A percentile compares a stretch with the other conserved stretches of the same genome.
phyloP scores from a whole-genome alignment of 148 eudicot genomes.

The Camellia granthamiana region DNA sequence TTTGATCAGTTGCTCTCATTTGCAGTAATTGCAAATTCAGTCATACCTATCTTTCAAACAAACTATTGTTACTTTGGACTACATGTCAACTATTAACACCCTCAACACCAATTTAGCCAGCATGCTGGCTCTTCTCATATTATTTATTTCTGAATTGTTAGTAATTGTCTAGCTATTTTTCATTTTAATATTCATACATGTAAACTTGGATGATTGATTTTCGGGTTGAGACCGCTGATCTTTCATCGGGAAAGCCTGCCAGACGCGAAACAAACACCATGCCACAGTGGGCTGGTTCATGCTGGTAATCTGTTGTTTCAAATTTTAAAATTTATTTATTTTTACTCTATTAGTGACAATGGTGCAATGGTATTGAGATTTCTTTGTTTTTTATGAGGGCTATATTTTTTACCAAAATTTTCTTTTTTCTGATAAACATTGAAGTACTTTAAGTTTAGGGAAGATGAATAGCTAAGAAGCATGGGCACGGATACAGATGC shows the following conservation, averaged over 20 bases:
- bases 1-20: background rate
- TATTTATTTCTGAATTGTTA: background rate
- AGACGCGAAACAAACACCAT: slow-evolving; percentile 93
- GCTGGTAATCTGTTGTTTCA: slow-evolving; percentile 58
- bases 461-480: background rate
- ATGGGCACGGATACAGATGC: no score
- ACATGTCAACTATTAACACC: background rate
- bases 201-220: slow-evolving; percentile 18
- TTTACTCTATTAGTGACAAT: background rate
- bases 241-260: slow-evolving; percentile 70
- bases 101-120: background rate
- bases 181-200: background rate
- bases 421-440: background rate
- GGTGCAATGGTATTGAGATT: background rate
- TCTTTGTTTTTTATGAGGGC: background rate
- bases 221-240: slow-evolving; percentile 73
- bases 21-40: background rate
- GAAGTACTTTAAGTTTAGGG: slow-evolving; percentile 7
- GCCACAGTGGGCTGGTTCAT: slow-evolving; percentile 99
- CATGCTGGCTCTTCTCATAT: background rate
- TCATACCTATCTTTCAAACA: background rate
- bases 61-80: background rate
- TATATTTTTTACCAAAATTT: background rate
- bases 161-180: background rate
- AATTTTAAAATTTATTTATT: background rate